Percentiles rank a stretch among this genome's conserved stretches.
Conservation (phyloP, 495 filamentous ascomycete species). For the Aspergillus funiculosus region DNA sequence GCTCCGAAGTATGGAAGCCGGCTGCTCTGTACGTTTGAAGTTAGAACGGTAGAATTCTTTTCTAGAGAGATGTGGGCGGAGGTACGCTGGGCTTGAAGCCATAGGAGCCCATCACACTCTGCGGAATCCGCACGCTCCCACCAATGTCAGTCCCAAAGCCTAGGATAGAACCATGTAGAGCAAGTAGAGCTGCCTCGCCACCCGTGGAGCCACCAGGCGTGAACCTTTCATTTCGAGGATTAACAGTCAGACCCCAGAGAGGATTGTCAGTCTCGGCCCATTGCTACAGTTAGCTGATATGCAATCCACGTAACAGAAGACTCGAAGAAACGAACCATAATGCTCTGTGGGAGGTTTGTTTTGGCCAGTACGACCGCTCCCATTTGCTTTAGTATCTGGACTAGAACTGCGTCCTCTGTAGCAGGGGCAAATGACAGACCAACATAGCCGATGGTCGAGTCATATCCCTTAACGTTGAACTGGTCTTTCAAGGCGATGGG, state of each 20-base stretch:
- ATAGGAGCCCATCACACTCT: conserved; percentile 48
- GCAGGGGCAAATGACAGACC: conserved; percentile 46
- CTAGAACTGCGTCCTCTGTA: conserved; percentile 44
- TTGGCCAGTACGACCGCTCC: conserved; percentile 56
- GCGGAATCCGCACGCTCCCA: conserved; percentile 55
- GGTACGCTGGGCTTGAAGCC: conserved; percentile 52
- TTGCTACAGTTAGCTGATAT: conserved; percentile 14
- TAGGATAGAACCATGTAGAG: conserved; percentile 53
- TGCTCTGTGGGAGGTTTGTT: conserved; percentile 53
- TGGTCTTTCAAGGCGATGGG: conserved; percentile 62
- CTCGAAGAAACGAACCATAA: conserved; percentile 36
- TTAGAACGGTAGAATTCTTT: too few relatives aligned
- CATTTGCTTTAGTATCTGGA: conserved; percentile 40
- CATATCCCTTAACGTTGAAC: conserved; percentile 57
- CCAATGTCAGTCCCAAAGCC: conserved; percentile 63
- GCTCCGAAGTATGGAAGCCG: conserved; percentile 45
- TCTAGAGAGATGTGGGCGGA: too few relatives aligned
- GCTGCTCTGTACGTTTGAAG: conserved; percentile 28
- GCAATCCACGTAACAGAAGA: conserved; percentile 35
- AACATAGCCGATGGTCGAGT: conserved; percentile 55
- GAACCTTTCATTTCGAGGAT: conserved; percentile 41
- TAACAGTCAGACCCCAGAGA: conserved; percentile 48
- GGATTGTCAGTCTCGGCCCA: conserved; percentile 52
- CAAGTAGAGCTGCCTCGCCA: conserved; percentile 58
- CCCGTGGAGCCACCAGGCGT: conserved; percentile 58